These are phyloP conservation scores for Podospora appendiculata DNA, from an alignment of 495 filamentous ascomycete genomes.

Conservation along the genomic window DNA sequence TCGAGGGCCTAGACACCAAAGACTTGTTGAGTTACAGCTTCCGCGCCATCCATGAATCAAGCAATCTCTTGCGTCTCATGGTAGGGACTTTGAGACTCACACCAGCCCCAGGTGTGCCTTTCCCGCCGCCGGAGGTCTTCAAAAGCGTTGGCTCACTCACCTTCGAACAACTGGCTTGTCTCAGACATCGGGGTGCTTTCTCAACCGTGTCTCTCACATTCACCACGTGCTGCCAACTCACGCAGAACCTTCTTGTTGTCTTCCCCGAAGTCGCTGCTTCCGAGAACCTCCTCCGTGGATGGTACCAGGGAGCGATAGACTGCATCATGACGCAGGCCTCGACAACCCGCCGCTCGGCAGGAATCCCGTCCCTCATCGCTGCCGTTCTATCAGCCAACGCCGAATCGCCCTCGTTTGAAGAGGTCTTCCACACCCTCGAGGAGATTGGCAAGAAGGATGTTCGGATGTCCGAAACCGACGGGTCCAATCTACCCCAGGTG, in stretches of 20 bases:
- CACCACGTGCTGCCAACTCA: conserved; percentile 60
- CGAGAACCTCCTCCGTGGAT: conserved; percentile 38
- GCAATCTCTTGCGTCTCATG: conserved; percentile 51
- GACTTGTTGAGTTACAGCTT: conserved; percentile 89
- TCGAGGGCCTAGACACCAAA: conserved; percentile 68
- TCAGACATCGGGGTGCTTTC: conserved; percentile 90
- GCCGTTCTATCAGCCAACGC: conserved; percentile 59
- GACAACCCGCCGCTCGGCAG: conserved; percentile 87
- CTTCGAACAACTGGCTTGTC: conserved; percentile 71
- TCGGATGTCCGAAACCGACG: conserved; percentile 42
- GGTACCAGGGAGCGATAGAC: conserved; percentile 63
- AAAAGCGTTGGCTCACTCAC: conserved; percentile 56
- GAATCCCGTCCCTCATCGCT: conserved; percentile 76
- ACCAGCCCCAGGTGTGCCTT: conserved; percentile 22
- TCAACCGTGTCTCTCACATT: conserved; percentile 89
- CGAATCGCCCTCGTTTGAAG: conserved; percentile 40
- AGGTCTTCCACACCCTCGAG: conserved; percentile 40
- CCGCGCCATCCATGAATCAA: conserved; percentile 85
- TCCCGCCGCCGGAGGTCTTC: conserved; percentile 37
- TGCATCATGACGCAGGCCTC: conserved; percentile 64
- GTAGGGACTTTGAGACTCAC: conserved; percentile 32
- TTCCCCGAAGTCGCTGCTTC: conserved; percentile 24
- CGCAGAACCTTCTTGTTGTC: conserved; percentile 32
- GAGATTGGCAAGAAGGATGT: conserved; percentile 50
- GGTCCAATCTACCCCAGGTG: conserved; percentile 74